Percentiles rank a stretch among this genome's conserved stretches.
These are phyloP conservation scores for Tarenaya hassleriana DNA, from an alignment of 345 rosid species.

Conservation along the genomic window DNA sequence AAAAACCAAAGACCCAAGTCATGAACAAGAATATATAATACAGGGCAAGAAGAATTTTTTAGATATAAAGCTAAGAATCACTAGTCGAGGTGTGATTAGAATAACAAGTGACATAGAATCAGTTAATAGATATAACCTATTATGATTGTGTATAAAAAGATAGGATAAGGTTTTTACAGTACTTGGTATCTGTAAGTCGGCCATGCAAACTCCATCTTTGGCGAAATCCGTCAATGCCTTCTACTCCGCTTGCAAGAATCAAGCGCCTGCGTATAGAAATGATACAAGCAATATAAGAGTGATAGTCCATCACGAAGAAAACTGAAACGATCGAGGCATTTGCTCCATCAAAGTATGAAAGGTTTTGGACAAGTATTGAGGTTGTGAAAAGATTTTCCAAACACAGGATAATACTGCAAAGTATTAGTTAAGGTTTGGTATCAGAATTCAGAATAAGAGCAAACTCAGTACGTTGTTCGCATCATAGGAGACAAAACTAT, in stretches of 20 bases:
- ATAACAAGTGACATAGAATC: too few relatives aligned
- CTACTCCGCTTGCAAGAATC: slow-evolving; percentile 86
- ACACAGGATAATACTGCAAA: too few relatives aligned
- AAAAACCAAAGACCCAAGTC: not conserved
- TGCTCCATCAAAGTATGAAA: too few relatives aligned
- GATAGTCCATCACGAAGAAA: not conserved
- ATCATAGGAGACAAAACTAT: not conserved
- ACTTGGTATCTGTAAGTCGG: slow-evolving; percentile 75
- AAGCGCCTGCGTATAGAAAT: slow-evolving; percentile 43
- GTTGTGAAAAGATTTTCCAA: not conserved
- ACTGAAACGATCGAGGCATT: not conserved
- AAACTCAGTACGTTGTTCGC: too few relatives aligned
- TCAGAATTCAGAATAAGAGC: too few relatives aligned
- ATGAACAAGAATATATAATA: not conserved
- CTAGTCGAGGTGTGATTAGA: too few relatives aligned
- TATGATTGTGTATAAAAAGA: not conserved
- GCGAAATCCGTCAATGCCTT: slow-evolving; percentile 87
- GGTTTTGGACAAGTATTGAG: not conserved
- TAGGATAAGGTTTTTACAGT: slow-evolving; percentile 21
- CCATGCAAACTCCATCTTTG: slow-evolving; percentile 98
- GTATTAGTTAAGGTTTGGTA: too few relatives aligned
- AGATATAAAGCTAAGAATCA: too few relatives aligned
- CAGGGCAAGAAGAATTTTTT: too few relatives aligned
- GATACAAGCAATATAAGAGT: not conserved
- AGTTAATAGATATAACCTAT: not conserved